These are phyloP conservation scores for Rhodomyrtus tomentosa DNA, from an alignment of 345 rosid species.

Conservation along the genomic window DNA sequence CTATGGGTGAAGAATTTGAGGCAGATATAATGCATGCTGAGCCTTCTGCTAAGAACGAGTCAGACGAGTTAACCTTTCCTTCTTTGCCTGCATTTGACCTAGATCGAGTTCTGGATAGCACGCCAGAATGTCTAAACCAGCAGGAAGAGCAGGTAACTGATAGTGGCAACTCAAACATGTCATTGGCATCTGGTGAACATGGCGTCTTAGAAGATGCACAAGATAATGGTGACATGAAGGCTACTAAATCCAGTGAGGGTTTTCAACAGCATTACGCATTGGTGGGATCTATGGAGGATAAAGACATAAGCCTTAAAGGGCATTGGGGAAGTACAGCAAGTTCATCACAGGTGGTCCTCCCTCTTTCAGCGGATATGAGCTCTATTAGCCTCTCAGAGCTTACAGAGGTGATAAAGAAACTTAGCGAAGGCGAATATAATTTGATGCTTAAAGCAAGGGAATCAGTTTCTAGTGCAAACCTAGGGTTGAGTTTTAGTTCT, in stretches of 20 bases:
- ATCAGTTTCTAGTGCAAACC: slow-evolving; percentile 9
- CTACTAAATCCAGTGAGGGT: slow-evolving; percentile 11
- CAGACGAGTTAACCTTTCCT: slow-evolving; percentile 13
- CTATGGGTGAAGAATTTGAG: slow-evolving; percentile 13
- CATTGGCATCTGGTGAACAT: background rate
- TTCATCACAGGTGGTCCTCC: slow-evolving; percentile 6
- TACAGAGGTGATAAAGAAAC: slow-evolving; percentile 31
- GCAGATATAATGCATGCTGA: slow-evolving; percentile 14
- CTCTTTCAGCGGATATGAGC: slow-evolving; percentile 12
- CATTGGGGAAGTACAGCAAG: slow-evolving; percentile 12
- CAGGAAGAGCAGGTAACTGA: slow-evolving; percentile 5
- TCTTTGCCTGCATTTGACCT: slow-evolving; percentile 1
- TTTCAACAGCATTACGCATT: slow-evolving; percentile 20
- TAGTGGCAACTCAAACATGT: background rate
- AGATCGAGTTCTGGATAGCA: background rate
- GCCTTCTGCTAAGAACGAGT: slow-evolving; percentile 1
- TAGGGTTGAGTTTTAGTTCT: slow-evolving; percentile 9
- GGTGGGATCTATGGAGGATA: slow-evolving; percentile 20
- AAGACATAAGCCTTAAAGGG: slow-evolving; percentile 18
- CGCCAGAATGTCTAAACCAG: background rate
- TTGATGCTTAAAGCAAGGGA: slow-evolving; percentile 37
- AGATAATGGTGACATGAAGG: slow-evolving; percentile 11
- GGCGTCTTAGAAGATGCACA: slow-evolving; percentile 6
- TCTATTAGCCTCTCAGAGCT: slow-evolving; percentile 34
- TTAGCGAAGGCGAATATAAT: slow-evolving; percentile 42